A percentile compares a stretch with the other conserved stretches of the same genome.
phyloP scores from a whole-genome alignment of 2,329 filamentous ascomycete genomes.

The Trichoderma guizhouense region DNA sequence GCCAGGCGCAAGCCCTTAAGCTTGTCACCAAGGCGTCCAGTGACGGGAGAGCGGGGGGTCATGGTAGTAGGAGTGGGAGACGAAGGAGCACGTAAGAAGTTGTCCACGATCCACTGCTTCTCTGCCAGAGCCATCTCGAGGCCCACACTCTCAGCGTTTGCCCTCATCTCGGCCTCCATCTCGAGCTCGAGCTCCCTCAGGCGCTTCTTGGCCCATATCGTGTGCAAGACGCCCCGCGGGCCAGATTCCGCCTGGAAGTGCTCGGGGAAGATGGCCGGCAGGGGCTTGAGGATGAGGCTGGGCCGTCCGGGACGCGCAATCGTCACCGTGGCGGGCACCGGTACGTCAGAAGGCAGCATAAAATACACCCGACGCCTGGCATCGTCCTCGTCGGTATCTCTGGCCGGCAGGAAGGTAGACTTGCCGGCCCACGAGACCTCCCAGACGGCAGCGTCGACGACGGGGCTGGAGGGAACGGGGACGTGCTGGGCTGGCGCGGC shows the following conservation, averaged over 20 bases:
- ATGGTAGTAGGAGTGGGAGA: constrained; percentile 25
- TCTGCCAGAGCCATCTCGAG: constrained; percentile 81
- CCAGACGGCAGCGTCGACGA: constrained; percentile 49
- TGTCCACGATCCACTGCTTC: constrained; percentile 78
- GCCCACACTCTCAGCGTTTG: constrained; percentile 77
- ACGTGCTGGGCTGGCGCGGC: not conserved
- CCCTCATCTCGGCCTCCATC: constrained; percentile 68
- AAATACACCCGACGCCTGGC: constrained; percentile 70
- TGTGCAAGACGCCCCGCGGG: constrained; percentile 80
- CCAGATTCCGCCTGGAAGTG: constrained; percentile 69
- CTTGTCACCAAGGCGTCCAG: constrained; percentile 73
- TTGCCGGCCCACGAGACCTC: constrained; percentile 83
- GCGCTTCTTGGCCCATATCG: constrained; percentile 83
- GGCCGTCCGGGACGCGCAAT: constrained; percentile 48
- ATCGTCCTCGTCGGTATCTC: constrained; percentile 34
- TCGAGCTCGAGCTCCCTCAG: constrained; percentile 72
- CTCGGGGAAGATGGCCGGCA: constrained; percentile 82
- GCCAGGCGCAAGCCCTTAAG: constrained; percentile 74
- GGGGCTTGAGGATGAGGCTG: constrained; percentile 64
- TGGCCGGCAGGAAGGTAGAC: constrained; percentile 63
- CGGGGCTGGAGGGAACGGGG: constrained; percentile 2
- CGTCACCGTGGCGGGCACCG: constrained; percentile 69
- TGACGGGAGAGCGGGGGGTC: constrained; percentile 62
- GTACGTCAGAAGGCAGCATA: constrained; percentile 68
- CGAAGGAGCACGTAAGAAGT: constrained; percentile 51